Evolutionary conservation across 345 rosid genomes (phyloP).

Genomic region (Physaria fendleri): DNA sequence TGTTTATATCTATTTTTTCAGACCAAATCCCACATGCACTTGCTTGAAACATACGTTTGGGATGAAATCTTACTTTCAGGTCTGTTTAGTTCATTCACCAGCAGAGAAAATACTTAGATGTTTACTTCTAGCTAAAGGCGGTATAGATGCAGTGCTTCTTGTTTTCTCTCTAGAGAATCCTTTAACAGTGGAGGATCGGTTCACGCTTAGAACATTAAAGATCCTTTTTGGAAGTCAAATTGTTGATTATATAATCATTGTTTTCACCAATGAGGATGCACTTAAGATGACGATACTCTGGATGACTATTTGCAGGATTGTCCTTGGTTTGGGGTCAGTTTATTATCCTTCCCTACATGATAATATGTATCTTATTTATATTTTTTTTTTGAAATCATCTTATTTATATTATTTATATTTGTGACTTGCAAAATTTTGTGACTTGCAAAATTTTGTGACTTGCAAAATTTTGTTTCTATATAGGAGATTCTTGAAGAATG

Average conservation of each 20-base stretch:
- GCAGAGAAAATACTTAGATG: neutral
- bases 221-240: neutral
- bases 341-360: no score
- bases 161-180: neutral
- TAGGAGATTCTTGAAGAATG: no score
- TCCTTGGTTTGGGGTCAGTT: neutral
- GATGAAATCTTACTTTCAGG: neutral
- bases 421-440: no score
- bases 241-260: neutral
- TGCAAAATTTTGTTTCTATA: no score
- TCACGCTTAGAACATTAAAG: neutral
- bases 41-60: neutral
- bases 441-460: no score
- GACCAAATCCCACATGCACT: neutral
- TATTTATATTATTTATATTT: no score
- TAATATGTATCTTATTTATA: no score
- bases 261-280: neutral
- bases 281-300: neutral
- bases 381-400: no score
- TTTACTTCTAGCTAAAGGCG: neutral
- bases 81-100: neutral
- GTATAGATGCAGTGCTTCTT: slow-evolving; percentile 1
- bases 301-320: neutral
- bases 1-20: neutral
- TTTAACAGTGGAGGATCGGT: neutral